Percentiles rank a stretch among this genome's conserved stretches.
These are phyloP conservation scores for Phellopilus nigrolimitatus DNA, from an alignment of 1,284 basidiomycete species.

Conservation along the genomic window DNA sequence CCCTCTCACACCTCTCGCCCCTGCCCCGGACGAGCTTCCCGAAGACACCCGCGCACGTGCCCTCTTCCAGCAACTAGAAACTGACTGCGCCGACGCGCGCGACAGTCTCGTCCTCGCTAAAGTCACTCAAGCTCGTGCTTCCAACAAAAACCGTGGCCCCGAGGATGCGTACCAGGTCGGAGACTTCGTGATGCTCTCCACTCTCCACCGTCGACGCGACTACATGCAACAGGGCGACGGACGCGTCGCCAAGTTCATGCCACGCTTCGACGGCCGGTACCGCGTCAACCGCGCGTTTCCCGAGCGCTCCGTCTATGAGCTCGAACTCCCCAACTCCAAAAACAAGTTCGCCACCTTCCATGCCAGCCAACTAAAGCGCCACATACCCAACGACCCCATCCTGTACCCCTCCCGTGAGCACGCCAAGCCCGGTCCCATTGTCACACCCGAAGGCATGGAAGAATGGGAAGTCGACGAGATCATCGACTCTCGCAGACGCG, in stretches of 20 bases:
- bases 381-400: slow-evolving; percentile 3
- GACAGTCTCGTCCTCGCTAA: slow-evolving; percentile 8
- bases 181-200: slow-evolving; percentile 23
- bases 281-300: slow-evolving; percentile 18
- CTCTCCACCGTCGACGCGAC: slow-evolving; percentile 13
- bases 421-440: neutral
- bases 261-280: slow-evolving; percentile 26
- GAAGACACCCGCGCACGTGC: neutral
- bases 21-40: neutral
- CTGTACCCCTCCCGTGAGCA: slow-evolving; percentile 3
- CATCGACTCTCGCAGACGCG: slow-evolving; percentile 1
- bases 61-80: neutral
- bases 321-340: slow-evolving; percentile 22
- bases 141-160: slow-evolving; percentile 20
- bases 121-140: slow-evolving; percentile 20
- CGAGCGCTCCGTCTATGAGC: slow-evolving; percentile 25
- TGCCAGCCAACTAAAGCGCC: slow-evolving; percentile 13
- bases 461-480: slow-evolving; percentile 11
- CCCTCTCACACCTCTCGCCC: neutral
- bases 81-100: neutral
- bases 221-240: slow-evolving; percentile 21
- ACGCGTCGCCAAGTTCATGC: slow-evolving; percentile 28
- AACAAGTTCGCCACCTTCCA: slow-evolving; percentile 27
- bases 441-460: slow-evolving; percentile 5
- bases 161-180: slow-evolving; percentile 18